Evolutionary conservation across 2,329 filamentous ascomycete genomes (phyloP).

Genomic region (Verticillium albo-atrum): DNA sequence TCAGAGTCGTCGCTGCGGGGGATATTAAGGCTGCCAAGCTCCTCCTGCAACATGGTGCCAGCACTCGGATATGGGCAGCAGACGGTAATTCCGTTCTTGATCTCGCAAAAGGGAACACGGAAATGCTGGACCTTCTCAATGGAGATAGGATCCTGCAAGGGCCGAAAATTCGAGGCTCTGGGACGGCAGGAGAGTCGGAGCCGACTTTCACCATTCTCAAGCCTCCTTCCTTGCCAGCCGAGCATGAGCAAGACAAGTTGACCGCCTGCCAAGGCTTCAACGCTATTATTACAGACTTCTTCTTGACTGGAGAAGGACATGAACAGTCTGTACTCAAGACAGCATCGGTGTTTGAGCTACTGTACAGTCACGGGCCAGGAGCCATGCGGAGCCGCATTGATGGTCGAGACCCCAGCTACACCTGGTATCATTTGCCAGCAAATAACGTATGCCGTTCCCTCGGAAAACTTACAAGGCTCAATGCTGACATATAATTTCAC

Average conservation of each 20-base stretch:
- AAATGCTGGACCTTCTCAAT: slow-evolving; percentile 4
- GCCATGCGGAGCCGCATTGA: slow-evolving; percentile 1
- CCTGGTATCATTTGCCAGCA: slow-evolving; percentile 9
- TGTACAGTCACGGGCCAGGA: slow-evolving; percentile 5
- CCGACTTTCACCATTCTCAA: neutral
- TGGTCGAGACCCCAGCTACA: slow-evolving; percentile 2
- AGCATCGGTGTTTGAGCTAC: slow-evolving; percentile 3
- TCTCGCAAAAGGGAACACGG: neutral
- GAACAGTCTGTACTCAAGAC: slow-evolving; percentile 5
- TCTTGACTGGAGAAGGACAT: neutral
- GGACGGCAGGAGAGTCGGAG: neutral
- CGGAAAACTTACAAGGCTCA: no score
- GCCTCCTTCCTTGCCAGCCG: slow-evolving; percentile 1
- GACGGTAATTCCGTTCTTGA: neutral
- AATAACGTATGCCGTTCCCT: slow-evolving; percentile 6
- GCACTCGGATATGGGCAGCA: neutral
- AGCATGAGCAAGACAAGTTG: slow-evolving; percentile 1
- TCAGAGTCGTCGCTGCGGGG: neutral
- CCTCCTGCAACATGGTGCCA: slow-evolving; percentile 2
- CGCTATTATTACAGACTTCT: slow-evolving; percentile 5
- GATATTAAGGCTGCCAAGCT: neutral
- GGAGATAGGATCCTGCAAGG: slow-evolving; percentile 1
- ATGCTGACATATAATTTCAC: neutral
- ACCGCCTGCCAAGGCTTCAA: slow-evolving; percentile 7
- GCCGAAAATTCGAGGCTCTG: neutral